These are phyloP conservation scores for Nicotiana benthamiana DNA, from an alignment of 257 asterid species.

Conservation along the genomic window DNA sequence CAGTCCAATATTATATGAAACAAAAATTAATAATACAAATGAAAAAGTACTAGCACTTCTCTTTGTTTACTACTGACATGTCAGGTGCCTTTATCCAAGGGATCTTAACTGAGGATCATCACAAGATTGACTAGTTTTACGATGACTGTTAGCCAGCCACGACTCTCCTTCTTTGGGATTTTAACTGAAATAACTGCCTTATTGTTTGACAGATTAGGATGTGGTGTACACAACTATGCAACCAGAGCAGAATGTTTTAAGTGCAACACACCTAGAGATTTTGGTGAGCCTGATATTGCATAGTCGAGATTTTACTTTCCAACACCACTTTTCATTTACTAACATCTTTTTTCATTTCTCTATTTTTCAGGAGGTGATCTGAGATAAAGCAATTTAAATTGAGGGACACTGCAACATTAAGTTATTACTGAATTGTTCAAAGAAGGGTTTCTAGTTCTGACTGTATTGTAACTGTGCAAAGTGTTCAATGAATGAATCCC, in stretches of 20 bases:
- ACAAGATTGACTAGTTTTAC: too few species aligned
- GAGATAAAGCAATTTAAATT: not conserved
- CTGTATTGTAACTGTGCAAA: conserved; percentile 8
- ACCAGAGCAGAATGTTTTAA: conserved; percentile 63
- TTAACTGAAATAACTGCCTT: not conserved
- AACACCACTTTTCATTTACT: not conserved
- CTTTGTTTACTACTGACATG: not conserved
- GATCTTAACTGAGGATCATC: too few species aligned
- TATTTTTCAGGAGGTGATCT: conserved; percentile 11
- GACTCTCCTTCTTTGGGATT: too few species aligned
- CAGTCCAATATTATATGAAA: too few species aligned
- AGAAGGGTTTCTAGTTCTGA: conserved; percentile 10
- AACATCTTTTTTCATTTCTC: not conserved
- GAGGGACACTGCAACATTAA: not conserved
- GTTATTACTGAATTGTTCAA: not conserved
- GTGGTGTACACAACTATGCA: conserved; percentile 31
- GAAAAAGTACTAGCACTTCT: not conserved
- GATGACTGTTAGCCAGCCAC: too few species aligned
- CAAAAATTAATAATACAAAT: too few species aligned
- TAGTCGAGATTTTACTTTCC: not conserved
- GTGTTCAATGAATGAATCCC: conserved; percentile 20
- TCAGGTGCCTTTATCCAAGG: not conserved
- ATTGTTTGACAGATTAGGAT: conserved; percentile 19
- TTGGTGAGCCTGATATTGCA: conserved; percentile 26
- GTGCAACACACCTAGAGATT: conserved; percentile 57